phyloP scores from a whole-genome alignment of 2,329 filamentous ascomycete genomes.

The Hymenoscyphus infarciens region DNA sequence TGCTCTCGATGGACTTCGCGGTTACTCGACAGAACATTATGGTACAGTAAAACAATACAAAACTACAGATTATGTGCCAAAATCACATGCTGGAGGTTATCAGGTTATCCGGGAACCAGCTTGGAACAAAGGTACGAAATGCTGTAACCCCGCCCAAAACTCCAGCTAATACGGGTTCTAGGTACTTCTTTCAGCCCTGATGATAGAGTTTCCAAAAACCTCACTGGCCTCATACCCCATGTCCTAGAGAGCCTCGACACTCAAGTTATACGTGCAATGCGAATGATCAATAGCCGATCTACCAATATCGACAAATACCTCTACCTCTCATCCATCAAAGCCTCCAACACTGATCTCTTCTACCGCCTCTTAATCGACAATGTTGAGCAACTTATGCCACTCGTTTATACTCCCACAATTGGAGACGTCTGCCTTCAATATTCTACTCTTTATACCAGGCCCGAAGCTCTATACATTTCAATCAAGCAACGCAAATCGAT shows the following conservation, averaged over 20 bases:
- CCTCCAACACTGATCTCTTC: conserved; percentile 75
- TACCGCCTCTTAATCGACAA: conserved; percentile 78
- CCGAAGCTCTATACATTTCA: conserved; percentile 93
- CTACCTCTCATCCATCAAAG: conserved; percentile 73
- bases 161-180: conserved; percentile 30
- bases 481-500: conserved; percentile 92
- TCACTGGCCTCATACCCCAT: conserved; percentile 63
- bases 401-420: conserved; percentile 87
- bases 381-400: conserved; percentile 71
- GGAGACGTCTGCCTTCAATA: conserved; percentile 96
- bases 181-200: conserved; percentile 63
- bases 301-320: conserved; percentile 79
- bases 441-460: conserved; percentile 91
- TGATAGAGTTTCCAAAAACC: conserved; percentile 60
- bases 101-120: conserved; percentile 59
- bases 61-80: conserved; percentile 51
- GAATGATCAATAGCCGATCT: conserved; percentile 66
- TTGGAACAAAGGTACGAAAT: conserved; percentile 59
- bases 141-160: background rate
- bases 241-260: conserved; percentile 58
- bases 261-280: conserved; percentile 64
- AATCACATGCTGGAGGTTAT: conserved; percentile 53
- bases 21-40: conserved; percentile 56
- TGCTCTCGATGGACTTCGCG: conserved; percentile 56
- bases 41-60: conserved; percentile 52